Evolutionary conservation across 371 early-diverging fungal species (phyloP), one percentile per base, ranked within the genome.

Genomic region (Mucor velutinosus): DNA sequence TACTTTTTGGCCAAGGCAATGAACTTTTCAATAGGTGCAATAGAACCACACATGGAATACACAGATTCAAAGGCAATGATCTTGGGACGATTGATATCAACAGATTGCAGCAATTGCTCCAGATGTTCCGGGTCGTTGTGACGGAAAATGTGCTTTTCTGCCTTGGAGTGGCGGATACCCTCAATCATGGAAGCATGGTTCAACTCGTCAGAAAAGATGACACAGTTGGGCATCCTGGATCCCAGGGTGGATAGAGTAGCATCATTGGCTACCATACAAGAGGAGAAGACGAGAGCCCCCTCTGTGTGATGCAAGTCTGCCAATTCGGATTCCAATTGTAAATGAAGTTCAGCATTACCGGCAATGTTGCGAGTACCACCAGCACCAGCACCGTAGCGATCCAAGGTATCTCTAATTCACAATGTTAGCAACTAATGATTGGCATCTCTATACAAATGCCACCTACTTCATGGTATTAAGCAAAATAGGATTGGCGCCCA

Each of bases 331-430:
- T 99, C 99, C 12, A 99, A 88, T n/a, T 86, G 89, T 55, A 97
- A 83, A 76, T 99, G 99, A 61, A 97, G 89, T 60, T 92, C 95
- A 49, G 95, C 95, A 80, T 98, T 97, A 41, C 99, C 99, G 27
- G 98, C 97, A 81, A 99, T 99, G 88, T 99, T 99, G 70, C 99
- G 94, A n/a, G 99, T 99, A 64, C 99, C 99, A 70, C 99, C 99
- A 15, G 98, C 98, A 64, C 99, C 99, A 53, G 99, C 95, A 43
- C 99, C 99, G 78, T 99, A 98, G 70, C 87, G 93, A 82, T 95
- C 93, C 67, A 98, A 75, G 21, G 97, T 93, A 2, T 82, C 74
- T 71, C 91, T 91, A 61, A 35, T 59, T 35, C 30, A 15, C 19
- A 17, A 53, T 60, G 27, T 39, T 19, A 60, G 23, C 12, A 12